A percentile compares a stretch with the other conserved stretches of the same genome.
Conservation (phyloP, 768 basidiomycete species). For the Tulasnella sp. region DNA sequence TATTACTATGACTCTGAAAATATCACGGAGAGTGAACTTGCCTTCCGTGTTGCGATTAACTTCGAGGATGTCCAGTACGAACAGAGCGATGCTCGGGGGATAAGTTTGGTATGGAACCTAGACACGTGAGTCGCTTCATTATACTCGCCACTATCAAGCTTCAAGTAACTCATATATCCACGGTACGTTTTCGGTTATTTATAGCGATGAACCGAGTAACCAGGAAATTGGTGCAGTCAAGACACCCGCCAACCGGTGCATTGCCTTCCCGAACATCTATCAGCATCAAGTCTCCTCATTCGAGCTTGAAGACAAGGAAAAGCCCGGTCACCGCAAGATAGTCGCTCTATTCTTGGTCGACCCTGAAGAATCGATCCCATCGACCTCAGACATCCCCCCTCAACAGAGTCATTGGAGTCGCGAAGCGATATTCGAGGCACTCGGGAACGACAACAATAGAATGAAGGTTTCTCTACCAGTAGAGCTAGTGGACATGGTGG, state of each 20-base stretch:
- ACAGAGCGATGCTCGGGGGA: slow-evolving; percentile 40
- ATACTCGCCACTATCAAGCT: no score
- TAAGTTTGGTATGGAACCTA: slow-evolving; percentile 54
- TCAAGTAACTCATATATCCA: slow-evolving; percentile 41
- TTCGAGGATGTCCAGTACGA: slow-evolving; percentile 39
- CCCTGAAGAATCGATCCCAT: neutral
- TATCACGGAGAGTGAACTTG: slow-evolving; percentile 43
- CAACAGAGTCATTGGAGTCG: slow-evolving; percentile 11
- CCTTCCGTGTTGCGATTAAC: slow-evolving; percentile 42
- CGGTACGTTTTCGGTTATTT: neutral
- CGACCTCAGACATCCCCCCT: slow-evolving; percentile 24
- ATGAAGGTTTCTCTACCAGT: neutral
- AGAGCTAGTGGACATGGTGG: slow-evolving; percentile 27
- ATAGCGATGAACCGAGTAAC: neutral
- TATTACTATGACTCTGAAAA: slow-evolving; percentile 42
- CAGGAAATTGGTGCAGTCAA: slow-evolving; percentile 11
- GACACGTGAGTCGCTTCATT: neutral
- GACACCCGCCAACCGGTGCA: slow-evolving; percentile 21
- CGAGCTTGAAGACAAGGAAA: neutral
- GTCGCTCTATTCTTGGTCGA: slow-evolving; percentile 18
- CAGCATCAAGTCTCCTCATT: slow-evolving; percentile 28
- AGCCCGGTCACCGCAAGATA: slow-evolving; percentile 33
- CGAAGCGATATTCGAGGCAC: neutral
- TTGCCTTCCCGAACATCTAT: slow-evolving; percentile 33
- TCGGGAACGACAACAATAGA: neutral